Evolutionary conservation across 2,329 filamentous ascomycete species (phyloP).

Genomic region (Camillea tinctor): DNA sequence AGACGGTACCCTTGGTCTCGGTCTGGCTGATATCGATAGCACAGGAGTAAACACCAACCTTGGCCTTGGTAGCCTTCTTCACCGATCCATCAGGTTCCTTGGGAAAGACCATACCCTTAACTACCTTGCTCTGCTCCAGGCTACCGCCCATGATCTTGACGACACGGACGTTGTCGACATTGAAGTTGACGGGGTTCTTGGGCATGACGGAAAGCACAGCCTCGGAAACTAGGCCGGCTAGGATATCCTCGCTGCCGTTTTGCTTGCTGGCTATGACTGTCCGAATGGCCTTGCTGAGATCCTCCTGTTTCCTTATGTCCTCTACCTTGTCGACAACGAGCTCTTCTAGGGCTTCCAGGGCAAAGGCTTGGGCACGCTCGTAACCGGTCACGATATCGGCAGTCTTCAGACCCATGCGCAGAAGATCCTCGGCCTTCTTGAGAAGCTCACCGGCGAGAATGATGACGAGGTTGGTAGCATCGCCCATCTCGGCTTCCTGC

Average conservation of each 20-base stretch:
- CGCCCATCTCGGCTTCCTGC: constrained; percentile 98
- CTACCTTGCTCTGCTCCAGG: constrained; percentile 88
- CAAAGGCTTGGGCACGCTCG: constrained; percentile 89
- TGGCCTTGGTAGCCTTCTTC: constrained; percentile 89
- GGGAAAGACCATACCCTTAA: constrained; percentile 98
- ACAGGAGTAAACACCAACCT: constrained; percentile 96
- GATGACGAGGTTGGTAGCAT: constrained; percentile 97
- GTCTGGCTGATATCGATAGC: constrained; percentile 94
- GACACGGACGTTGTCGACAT: constrained; percentile 97
- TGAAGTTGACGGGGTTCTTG: constrained; percentile 95
- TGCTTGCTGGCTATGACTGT: constrained; percentile 98
- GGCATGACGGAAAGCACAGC: constrained; percentile 83
- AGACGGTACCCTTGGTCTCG: constrained; percentile 97
- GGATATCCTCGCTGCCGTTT: constrained; percentile 84
- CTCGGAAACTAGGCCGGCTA: constrained; percentile 85
- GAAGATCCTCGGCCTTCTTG: constrained; percentile 93
- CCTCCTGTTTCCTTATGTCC: constrained; percentile 74
- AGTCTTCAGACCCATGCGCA: constrained; percentile 97
- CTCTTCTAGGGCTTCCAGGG: constrained; percentile 81
- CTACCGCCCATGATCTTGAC: constrained; percentile 99
- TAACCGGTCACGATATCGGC: constrained; percentile 95
- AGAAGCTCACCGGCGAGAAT: constrained; percentile 91
- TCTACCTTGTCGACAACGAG: constrained; percentile 88
- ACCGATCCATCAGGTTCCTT: constrained; percentile 89
- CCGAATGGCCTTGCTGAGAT: constrained; percentile 91